phyloP scores from a whole-genome alignment of 106 monocot genomes.

The Acanthochlamys bracteata region DNA sequence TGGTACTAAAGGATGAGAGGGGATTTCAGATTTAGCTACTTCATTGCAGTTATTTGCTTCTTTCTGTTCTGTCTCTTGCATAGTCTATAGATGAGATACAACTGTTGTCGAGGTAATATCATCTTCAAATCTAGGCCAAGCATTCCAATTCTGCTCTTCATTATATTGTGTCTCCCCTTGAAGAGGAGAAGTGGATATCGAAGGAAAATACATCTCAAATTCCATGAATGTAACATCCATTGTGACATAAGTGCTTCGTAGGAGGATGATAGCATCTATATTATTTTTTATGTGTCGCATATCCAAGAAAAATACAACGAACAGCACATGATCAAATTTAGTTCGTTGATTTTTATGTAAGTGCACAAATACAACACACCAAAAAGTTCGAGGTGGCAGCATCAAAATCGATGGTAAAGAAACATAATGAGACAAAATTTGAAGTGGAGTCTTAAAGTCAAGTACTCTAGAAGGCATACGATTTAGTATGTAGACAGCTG shows the following conservation, averaged over 20 bases:
- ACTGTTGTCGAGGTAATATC: background rate
- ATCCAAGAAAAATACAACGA: background rate
- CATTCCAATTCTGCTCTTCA: no score
- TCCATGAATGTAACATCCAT: background rate
- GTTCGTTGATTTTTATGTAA: background rate
- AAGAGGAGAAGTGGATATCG: background rate
- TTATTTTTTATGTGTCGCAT: conserved; percentile 2
- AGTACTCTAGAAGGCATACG: conserved; percentile 1
- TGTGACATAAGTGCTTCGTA: background rate
- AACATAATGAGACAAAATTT: background rate
- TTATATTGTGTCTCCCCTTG: no score
- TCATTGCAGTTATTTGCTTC: no score
- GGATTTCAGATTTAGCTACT: no score
- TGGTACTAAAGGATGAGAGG: background rate
- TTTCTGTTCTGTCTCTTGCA: background rate
- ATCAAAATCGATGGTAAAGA: no score
- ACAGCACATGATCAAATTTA: conserved; percentile 7
- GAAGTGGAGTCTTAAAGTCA: background rate
- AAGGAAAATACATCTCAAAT: no score
- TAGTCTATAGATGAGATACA: background rate
- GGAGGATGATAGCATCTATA: conserved; percentile 6
- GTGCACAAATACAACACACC: conserved; percentile 8
- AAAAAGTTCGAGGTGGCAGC: background rate
- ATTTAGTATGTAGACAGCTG: conserved; percentile 4
- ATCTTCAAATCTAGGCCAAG: background rate